A percentile compares a stretch with the other conserved stretches of the same genome.
These are phyloP conservation scores for Allodekkera sacchari DNA, from an alignment of 805 yeast species.

Conservation along the genomic window DNA sequence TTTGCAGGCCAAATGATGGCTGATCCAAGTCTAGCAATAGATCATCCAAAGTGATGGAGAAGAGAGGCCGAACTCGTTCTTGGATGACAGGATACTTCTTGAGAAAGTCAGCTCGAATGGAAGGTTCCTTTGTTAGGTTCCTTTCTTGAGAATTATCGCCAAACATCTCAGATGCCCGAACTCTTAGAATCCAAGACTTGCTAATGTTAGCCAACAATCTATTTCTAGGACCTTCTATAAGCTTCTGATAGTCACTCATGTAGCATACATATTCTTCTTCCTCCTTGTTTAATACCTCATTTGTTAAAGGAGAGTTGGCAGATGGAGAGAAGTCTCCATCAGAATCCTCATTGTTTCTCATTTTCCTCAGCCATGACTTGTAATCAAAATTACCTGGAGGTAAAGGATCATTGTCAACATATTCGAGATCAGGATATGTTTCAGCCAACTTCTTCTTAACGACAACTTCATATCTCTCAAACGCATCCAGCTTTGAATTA, in stretches of 20 bases:
- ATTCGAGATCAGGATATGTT: constrained; percentile 20
- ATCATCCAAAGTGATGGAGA: constrained; percentile 41
- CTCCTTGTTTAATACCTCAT: constrained; percentile 11
- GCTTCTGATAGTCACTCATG: constrained; percentile 12
- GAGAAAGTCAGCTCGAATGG: constrained; percentile 16
- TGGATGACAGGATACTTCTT: constrained; percentile 22
- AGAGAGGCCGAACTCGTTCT: constrained; percentile 39
- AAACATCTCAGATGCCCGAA: constrained; percentile 7
- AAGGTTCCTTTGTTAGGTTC: constrained; percentile 18
- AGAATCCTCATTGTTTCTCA: too few species aligned
- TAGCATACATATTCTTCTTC: constrained; percentile 18
- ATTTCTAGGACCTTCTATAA: constrained; percentile 19
- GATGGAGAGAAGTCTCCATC: too few species aligned
- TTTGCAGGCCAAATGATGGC: constrained; percentile 44
- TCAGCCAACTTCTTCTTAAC: constrained; percentile 21
- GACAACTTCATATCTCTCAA: constrained; percentile 14
- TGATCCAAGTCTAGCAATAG: constrained; percentile 38
- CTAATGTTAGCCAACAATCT: constrained; percentile 21
- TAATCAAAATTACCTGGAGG: constrained; percentile 5
- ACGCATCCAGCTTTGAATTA: constrained; percentile 32
- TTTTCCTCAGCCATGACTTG: not conserved
- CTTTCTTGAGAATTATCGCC: constrained; percentile 1
- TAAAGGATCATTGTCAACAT: constrained; percentile 14
- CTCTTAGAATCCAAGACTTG: constrained; percentile 24
- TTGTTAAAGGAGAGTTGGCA: constrained; percentile 12